Base-by-base conservation (phyloP, 2,329 filamentous ascomycete species). In the Talaromyces sp. region DNA sequence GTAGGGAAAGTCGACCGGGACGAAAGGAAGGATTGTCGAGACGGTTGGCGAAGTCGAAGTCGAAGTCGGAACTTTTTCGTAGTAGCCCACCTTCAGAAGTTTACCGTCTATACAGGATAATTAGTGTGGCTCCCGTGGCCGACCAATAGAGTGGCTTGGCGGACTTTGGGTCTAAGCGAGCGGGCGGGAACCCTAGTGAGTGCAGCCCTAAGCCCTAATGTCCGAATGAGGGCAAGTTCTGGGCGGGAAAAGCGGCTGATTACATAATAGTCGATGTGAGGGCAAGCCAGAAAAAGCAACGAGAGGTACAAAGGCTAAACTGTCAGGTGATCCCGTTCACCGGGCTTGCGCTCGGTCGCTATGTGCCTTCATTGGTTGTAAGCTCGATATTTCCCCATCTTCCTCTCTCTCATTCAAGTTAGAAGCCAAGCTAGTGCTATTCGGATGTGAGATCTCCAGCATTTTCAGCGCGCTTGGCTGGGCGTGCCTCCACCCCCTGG, bases 1-100 rank as follows among this genome's bases (percentile, higher is more conserved):
- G 70, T 72, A 71, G 67, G 44, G 31, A 54, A 9, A 54, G 50
- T 54, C 50, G 50, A 54, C 50, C n/a, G 50, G 67, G 50, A 54
- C 50, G 50, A 54, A 54, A 14, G 68, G 69, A 66, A 64, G 62
- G 65, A 65, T 64, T 63, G 66, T 65, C 66, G 65, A 66, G 62
- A 69, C 67, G 68, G 65, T 66, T 68, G 69, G 35, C 61, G 66
- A 67, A 65, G 67, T 67, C 65, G 64, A 69, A 65, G 40, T 44
- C 40, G 40, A 48, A 66, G 69, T 71, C 72, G 73, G 46, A 73
- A 72, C 71, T 72, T 71, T 57, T 71, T 74, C 71, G 73, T 73
- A 69, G 68, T 69, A 70, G 70, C 48, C 54, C 66, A 68, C 67
- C 68, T 39, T 37, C 7, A 9, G 23, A 52, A 55, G 18, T 18